A percentile compares a stretch with the other conserved stretches of the same genome.
Evolutionary conservation across 495 filamentous ascomycete genomes (phyloP).

Genomic region (Daldinia loculata): DNA sequence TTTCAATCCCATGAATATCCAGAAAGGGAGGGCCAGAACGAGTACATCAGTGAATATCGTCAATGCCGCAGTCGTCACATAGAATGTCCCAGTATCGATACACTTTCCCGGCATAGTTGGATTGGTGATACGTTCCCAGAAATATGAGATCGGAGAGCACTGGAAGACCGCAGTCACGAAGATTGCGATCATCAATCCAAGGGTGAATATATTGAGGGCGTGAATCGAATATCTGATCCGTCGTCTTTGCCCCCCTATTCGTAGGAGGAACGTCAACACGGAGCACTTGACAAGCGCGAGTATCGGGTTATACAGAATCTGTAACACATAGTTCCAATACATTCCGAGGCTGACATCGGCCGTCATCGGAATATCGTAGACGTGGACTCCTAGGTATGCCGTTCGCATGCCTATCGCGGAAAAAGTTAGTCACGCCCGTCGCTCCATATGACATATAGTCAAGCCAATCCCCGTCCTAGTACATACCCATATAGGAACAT

Average conservation of each 20-base stretch:
- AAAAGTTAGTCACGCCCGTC: slow-evolving; percentile 20
- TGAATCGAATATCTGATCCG: slow-evolving; percentile 55
- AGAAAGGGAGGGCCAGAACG: slow-evolving; percentile 59
- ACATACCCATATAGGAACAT: slow-evolving; percentile 57
- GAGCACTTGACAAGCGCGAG: slow-evolving; percentile 67
- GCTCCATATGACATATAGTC: background rate
- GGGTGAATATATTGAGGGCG: slow-evolving; percentile 60
- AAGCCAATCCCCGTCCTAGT: background rate
- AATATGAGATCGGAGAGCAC: slow-evolving; percentile 59
- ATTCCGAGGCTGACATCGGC: slow-evolving; percentile 52
- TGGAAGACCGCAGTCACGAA: slow-evolving; percentile 69
- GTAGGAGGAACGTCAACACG: slow-evolving; percentile 66
- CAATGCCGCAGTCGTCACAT: slow-evolving; percentile 55
- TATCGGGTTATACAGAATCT: slow-evolving; percentile 71
- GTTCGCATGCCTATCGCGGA: slow-evolving; percentile 57
- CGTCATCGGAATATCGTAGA: slow-evolving; percentile 53
- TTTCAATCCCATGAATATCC: slow-evolving; percentile 57
- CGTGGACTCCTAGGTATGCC: slow-evolving; percentile 61
- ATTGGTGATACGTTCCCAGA: slow-evolving; percentile 53
- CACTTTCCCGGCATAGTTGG: slow-evolving; percentile 55
- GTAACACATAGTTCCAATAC: slow-evolving; percentile 62
- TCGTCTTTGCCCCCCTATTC: slow-evolving; percentile 56
- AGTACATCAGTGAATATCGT: slow-evolving; percentile 63
- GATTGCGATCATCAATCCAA: slow-evolving; percentile 61
- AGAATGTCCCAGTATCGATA: slow-evolving; percentile 58